phyloP scores from a whole-genome alignment of 192 early-diverging fungal genomes.

The Mortierella hygrophila region DNA sequence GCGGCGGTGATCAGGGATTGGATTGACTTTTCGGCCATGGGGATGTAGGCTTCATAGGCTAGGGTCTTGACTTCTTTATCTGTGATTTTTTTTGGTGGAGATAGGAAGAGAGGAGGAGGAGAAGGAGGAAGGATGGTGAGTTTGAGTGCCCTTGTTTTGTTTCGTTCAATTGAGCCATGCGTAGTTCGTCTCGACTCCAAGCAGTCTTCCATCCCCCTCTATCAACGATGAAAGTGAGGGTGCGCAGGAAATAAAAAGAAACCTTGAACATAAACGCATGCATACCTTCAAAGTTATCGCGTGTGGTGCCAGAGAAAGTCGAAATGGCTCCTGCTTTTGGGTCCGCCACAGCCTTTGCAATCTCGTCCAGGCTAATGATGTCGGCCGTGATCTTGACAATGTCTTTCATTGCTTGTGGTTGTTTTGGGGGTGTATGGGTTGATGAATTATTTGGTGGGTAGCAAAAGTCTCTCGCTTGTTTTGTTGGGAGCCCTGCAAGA shows the following conservation, averaged over 20 bases:
- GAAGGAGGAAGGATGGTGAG: neutral
- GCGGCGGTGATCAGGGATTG: conserved; percentile 71
- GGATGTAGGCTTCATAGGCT: conserved; percentile 89
- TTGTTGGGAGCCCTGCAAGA: neutral
- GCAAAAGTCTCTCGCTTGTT: neutral
- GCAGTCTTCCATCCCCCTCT: too few relatives aligned
- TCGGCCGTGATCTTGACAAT: conserved; percentile 70
- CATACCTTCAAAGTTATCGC: conserved; percentile 84
- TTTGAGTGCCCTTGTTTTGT: too few relatives aligned
- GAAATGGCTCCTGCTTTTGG: conserved; percentile 88
- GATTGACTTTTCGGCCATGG: conserved; percentile 87
- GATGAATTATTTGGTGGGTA: neutral
- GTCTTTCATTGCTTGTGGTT: conserved; percentile 42
- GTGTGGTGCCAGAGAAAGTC: conserved; percentile 90
- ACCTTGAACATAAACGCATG: too few relatives aligned
- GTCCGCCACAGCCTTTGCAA: conserved; percentile 74
- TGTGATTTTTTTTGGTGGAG: conserved; percentile 12
- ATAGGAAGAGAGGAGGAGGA: neutral
- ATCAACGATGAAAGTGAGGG: neutral
- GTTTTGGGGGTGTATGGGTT: neutral
- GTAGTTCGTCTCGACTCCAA: too few relatives aligned
- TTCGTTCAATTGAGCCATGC: too few relatives aligned
- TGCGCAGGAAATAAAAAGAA: too few relatives aligned
- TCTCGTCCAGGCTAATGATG: conserved; percentile 67
- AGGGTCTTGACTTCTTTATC: conserved; percentile 79